These are phyloP conservation scores for Penicillium maclennaniae DNA, from an alignment of 495 filamentous ascomycete species.

Conservation along the genomic window DNA sequence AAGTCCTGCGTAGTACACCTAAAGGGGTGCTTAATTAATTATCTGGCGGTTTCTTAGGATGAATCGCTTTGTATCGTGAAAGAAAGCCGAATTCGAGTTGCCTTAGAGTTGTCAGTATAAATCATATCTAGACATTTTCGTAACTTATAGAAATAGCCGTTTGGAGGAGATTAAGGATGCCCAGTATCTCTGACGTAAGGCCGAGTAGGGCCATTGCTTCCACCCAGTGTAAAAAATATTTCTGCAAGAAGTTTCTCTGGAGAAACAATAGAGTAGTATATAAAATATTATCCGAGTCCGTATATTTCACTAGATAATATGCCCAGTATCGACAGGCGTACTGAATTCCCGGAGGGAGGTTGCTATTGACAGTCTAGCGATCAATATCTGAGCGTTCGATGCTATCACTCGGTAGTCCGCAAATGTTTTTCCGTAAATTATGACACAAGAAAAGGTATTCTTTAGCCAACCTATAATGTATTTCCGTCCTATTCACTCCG, in stretches of 20 bases:
- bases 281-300: background rate
- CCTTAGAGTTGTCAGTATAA: background rate
- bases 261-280: too few species aligned
- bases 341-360: constrained; percentile 28
- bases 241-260: too few species aligned
- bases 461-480: background rate
- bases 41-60: constrained; percentile 24
- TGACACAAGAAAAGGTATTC: constrained; percentile 31
- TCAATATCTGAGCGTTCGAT: constrained; percentile 19
- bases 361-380: constrained; percentile 10
- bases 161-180: constrained; percentile 4
- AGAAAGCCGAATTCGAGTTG: constrained; percentile 11
- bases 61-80: constrained; percentile 35
- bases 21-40: constrained; percentile 21
- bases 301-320: background rate
- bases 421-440: constrained; percentile 38
- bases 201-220: constrained; percentile 29
- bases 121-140: background rate
- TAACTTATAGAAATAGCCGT: background rate
- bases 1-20: constrained; percentile 17
- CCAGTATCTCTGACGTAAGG: constrained; percentile 18
- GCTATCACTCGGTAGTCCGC: constrained; percentile 15
- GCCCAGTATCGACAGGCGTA: constrained; percentile 45
- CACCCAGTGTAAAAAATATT: background rate
- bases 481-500: constrained; percentile 24